Conservation (phyloP, 2,329 filamentous ascomycete species). For the Verticillium zaregamsianum region DNA sequence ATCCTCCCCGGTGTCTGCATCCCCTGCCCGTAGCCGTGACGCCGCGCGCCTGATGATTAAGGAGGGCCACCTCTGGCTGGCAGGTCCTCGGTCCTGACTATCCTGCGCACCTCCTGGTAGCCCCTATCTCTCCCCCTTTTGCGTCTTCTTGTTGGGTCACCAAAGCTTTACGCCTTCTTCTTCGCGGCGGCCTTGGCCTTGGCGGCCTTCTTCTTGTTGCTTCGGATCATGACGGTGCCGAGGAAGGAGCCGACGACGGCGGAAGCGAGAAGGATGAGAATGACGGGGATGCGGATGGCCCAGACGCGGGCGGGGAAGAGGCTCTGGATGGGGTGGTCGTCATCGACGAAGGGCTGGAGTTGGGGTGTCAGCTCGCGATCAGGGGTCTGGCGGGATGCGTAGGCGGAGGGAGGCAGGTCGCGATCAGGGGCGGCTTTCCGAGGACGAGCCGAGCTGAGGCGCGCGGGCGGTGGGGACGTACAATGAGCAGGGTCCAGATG, state of each 20-base stretch:
- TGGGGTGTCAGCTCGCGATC: conserved; percentile 7
- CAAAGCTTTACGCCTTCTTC: conserved; percentile 69
- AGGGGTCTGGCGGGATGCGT: conserved; percentile 1
- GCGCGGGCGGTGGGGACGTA: conserved; percentile 35
- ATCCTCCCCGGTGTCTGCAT: not conserved
- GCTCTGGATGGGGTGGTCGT: conserved; percentile 86
- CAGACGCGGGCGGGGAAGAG: conserved; percentile 97
- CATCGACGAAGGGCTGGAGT: conserved; percentile 88
- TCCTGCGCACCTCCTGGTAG: not conserved
- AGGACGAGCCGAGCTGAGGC: conserved; percentile 3
- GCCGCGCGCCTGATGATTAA: not conserved
- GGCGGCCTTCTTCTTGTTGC: conserved; percentile 94
- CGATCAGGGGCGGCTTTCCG: not conserved
- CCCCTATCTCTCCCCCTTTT: not conserved
- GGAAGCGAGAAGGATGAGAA: conserved; percentile 85
- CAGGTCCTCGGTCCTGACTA: not conserved
- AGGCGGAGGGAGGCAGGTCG: not conserved
- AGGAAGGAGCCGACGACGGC: conserved; percentile 96
- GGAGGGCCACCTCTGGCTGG: not conserved
- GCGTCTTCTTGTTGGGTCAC: not conserved
- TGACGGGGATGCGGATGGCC: conserved; percentile 97
- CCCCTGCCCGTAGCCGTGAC: not conserved
- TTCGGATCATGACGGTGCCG: conserved; percentile 96
- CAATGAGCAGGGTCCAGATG: conserved; percentile 96
- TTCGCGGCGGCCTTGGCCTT: conserved; percentile 81